phyloP scores from a whole-genome alignment of 768 basidiomycete genomes.

The Podaxis mareebaensis region DNA sequence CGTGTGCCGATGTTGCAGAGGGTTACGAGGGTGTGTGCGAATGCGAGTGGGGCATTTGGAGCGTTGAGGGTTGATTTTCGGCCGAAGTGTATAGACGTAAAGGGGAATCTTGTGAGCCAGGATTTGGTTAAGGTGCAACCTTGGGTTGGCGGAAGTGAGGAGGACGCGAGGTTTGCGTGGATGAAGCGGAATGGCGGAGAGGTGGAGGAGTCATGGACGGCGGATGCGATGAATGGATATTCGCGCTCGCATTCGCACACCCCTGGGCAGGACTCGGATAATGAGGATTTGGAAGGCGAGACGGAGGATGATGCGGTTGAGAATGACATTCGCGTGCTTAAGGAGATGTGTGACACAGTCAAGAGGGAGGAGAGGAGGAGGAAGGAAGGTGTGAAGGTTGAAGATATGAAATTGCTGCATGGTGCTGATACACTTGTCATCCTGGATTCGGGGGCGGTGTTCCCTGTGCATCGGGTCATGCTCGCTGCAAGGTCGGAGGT shows the following conservation, averaged over 20 bases:
- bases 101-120: constrained; percentile 57
- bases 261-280: constrained; percentile 14
- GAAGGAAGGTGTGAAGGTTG: constrained; percentile 18
- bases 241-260: background rate
- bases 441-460: constrained; percentile 36
- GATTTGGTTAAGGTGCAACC: constrained; percentile 72
- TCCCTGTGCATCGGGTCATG: constrained; percentile 69
- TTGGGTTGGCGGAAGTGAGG: constrained; percentile 37
- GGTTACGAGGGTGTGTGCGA: constrained; percentile 81
- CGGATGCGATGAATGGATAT: background rate
- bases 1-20: constrained; percentile 83
- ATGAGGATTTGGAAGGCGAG: constrained; percentile 34
- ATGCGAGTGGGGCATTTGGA: constrained; percentile 85
- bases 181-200: background rate
- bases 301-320: constrained; percentile 37
- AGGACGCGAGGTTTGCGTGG: background rate
- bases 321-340: constrained; percentile 35
- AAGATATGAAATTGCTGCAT: constrained; percentile 30
- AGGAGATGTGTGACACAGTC: constrained; percentile 35
- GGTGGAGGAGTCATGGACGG: background rate
- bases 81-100: constrained; percentile 53
- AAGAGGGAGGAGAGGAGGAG: constrained; percentile 27
- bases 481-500: constrained; percentile 58
- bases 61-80: constrained; percentile 77
- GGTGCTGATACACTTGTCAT: constrained; percentile 68